These are phyloP conservation scores for Colletotrichum sp. DNA, from an alignment of 2,329 filamentous ascomycete genomes.

Conservation along the genomic window DNA sequence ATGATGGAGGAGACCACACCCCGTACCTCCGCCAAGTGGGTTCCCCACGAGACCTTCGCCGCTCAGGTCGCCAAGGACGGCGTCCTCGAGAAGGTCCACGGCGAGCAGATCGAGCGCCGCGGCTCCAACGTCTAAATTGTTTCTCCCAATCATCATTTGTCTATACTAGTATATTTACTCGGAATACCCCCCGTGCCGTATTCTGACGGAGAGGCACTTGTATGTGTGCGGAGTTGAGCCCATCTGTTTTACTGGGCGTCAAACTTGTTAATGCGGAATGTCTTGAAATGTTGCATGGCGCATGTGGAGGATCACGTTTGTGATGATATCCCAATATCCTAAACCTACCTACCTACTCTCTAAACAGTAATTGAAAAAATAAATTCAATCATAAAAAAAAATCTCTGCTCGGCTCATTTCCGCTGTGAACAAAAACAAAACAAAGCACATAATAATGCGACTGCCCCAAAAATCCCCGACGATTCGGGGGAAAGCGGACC, in stretches of 20 bases:
- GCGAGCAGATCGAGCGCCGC: constrained; percentile 33
- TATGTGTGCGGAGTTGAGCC: neutral
- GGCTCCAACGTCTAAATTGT: constrained; percentile 34
- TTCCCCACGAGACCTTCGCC: constrained; percentile 73
- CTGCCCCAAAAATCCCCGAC: neutral
- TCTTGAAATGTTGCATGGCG: constrained; percentile 15
- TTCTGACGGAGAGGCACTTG: neutral
- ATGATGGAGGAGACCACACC: constrained; percentile 90
- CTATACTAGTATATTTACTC: neutral
- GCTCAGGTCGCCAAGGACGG: constrained; percentile 44
- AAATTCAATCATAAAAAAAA: neutral
- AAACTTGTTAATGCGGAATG: constrained; percentile 17
- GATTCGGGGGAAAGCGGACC: neutral
- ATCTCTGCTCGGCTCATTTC: neutral
- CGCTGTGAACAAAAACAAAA: neutral
- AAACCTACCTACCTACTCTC: neutral
- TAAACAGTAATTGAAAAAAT: neutral
- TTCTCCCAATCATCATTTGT: neutral
- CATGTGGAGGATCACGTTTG: neutral
- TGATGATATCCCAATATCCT: constrained; percentile 1
- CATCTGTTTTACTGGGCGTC: neutral
- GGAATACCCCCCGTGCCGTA: neutral
- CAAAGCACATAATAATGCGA: neutral
- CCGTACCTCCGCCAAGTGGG: constrained; percentile 78
- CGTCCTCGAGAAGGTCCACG: constrained; percentile 32